phyloP scores from a whole-genome alignment of 1,284 basidiomycete species.

The Ustilago trichophora region DNA sequence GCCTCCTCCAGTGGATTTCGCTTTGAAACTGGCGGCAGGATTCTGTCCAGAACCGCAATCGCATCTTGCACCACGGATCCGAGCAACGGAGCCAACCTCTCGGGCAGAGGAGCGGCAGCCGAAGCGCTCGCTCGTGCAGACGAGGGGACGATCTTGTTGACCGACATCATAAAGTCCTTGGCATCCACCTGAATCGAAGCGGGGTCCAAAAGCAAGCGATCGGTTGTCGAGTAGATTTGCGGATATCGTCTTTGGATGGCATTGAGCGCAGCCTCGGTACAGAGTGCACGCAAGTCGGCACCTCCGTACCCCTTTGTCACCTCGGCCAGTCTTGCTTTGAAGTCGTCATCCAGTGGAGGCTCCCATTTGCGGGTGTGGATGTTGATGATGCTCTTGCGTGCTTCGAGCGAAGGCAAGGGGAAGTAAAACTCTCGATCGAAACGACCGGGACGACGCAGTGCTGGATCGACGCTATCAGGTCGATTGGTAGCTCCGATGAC shows the following conservation, averaged over 20 bases:
- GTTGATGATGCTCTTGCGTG: slow-evolving; percentile 84
- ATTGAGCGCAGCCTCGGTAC: slow-evolving; percentile 92
- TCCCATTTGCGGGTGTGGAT: slow-evolving; percentile 94
- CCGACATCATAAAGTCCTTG: slow-evolving; percentile 95
- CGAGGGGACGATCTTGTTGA: slow-evolving; percentile 84
- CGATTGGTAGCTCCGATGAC: slow-evolving; percentile 98
- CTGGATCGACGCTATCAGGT: slow-evolving; percentile 96
- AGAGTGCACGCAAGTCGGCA: slow-evolving; percentile 79
- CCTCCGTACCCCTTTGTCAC: slow-evolving; percentile 98
- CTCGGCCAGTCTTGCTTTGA: slow-evolving; percentile 79
- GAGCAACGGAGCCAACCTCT: slow-evolving; percentile 85
- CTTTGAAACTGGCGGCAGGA: slow-evolving; percentile 67
- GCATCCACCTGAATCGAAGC: slow-evolving; percentile 85
- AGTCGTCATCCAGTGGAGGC: slow-evolving; percentile 77
- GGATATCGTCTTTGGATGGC: slow-evolving; percentile 96
- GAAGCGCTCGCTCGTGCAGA: slow-evolving; percentile 90
- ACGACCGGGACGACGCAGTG: slow-evolving; percentile 88
- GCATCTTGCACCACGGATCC: slow-evolving; percentile 76
- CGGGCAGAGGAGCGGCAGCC: slow-evolving; percentile 82
- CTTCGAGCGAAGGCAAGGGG: slow-evolving; percentile 84
- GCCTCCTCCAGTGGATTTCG: slow-evolving; percentile 83
- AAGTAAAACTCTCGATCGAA: slow-evolving; percentile 99
- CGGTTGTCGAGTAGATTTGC: slow-evolving; percentile 93
- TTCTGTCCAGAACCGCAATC: slow-evolving; percentile 73
- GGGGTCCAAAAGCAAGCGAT: slow-evolving; percentile 84